Base-by-base conservation (phyloP, 495 filamentous ascomycete genomes). In the Monascus purpureus region DNA sequence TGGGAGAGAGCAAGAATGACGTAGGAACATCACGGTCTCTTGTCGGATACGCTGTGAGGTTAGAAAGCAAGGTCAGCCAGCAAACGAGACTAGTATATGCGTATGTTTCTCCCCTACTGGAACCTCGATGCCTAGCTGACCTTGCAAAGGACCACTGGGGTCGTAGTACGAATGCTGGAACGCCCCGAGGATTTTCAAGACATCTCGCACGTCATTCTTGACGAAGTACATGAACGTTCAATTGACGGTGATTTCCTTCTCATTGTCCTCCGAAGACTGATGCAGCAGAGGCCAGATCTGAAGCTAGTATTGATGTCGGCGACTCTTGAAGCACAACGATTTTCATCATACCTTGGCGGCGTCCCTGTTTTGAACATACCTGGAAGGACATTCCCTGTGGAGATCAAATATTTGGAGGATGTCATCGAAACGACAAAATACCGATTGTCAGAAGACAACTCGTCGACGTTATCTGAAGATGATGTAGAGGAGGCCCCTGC, bases 181-280 rank as follows among this genome's bases (percentile, higher is more conserved):
- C 74, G 77, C 2, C 83, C 81, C 0, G 75, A 81, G 39, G 77
- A 87, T 28, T 72, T 97, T 27, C 66, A 72, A 28, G 88, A 93
- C 32, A 77, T 96, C 32, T 92, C 84, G 2, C 88, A 95, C 53
- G 67, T 97, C 32, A 73, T 97, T 29, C 69, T 97, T 14, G 90
- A 97, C 42, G 90, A 97, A 52, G 84, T 94, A 2, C 88, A 96
- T 52, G 87, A 96, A 43, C 72, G 87, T 33, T 80, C 81, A 13
- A 95, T 97, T 39, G 90, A 95, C 51, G 92, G 82, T 32, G 90
- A 97, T 41, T 95, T 97, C 52, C 63, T 97, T 13, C 61, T 97
- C 8, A 82, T 95, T 37, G 77, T 95, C 2, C 67, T 97, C 14
- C 80, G 82, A 41, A 80, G 86, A 40, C 60, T 95, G 11, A 68